These are phyloP conservation scores for Zizania latifolia DNA, from an alignment of 176 grass and related monocot genomes.

Conservation along the genomic window DNA sequence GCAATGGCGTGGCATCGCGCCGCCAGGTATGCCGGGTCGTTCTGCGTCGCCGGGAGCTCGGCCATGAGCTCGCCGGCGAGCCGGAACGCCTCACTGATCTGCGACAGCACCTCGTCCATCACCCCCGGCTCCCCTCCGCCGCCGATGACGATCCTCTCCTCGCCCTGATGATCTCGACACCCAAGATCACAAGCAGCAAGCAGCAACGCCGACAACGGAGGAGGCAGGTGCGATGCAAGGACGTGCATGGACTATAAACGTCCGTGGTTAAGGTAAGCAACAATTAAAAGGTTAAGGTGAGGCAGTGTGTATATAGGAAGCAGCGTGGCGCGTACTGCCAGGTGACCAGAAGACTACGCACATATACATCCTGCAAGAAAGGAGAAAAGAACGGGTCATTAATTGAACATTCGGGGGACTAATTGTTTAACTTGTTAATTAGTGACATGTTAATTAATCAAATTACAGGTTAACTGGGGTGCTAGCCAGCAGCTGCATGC, in stretches of 20 bases:
- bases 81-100: slow-evolving; percentile 27
- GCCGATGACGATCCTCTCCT: background rate
- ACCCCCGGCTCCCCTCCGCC: background rate
- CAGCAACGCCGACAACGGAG: background rate
- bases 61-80: slow-evolving; percentile 33
- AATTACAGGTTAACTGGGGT: background rate
- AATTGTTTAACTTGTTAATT: background rate
- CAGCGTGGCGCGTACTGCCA: slow-evolving; percentile 23
- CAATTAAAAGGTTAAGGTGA: background rate
- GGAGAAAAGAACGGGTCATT: slow-evolving; percentile 28
- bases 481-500: too few relatives aligned
- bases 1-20: slow-evolving; percentile 29
- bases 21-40: slow-evolving; percentile 31
- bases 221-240: background rate
- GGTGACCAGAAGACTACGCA: background rate
- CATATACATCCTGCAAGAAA: too few relatives aligned
- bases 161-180: background rate
- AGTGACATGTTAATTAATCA: background rate
- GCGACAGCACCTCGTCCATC: slow-evolving; percentile 39
- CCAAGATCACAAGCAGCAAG: background rate
- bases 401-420: too few relatives aligned
- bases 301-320: slow-evolving; percentile 17
- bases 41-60: slow-evolving; percentile 28
- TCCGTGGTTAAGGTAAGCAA: background rate
- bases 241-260: slow-evolving; percentile 26